Percentiles rank a stretch among this genome's conserved stretches.
Evolutionary conservation across 2,329 filamentous ascomycete species (phyloP).

Genomic region (Penicillium aurantiogriseum): DNA sequence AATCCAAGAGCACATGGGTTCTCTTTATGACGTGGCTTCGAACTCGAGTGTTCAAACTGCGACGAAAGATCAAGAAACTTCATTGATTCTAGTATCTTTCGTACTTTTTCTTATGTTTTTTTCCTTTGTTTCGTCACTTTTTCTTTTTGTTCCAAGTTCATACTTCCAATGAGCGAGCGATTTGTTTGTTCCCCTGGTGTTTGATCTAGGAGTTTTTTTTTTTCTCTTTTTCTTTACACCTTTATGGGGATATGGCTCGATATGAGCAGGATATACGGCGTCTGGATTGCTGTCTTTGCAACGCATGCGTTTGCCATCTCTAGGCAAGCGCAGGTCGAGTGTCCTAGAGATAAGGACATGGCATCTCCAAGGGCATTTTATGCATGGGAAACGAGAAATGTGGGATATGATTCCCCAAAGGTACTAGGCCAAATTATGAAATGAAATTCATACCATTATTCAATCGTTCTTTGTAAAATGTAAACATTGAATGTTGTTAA

Average conservation of each 20-base stretch:
- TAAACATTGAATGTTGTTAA: neutral
- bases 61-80: conserved; percentile 35
- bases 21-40: conserved; percentile 58
- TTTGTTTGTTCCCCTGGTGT: conserved; percentile 10
- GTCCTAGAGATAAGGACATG: neutral
- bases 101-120: conserved; percentile 26
- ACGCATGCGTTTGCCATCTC: conserved; percentile 1
- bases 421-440: neutral
- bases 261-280: conserved; percentile 9
- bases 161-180: conserved; percentile 11
- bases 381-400: conserved; percentile 12
- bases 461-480: neutral
- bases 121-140: neutral
- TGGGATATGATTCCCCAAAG: conserved; percentile 5
- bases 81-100: conserved; percentile 14
- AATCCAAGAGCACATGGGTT: conserved; percentile 48
- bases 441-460: conserved; percentile 1
- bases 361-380: conserved; percentile 6
- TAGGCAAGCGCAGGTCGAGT: conserved; percentile 10
- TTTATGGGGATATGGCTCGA: conserved; percentile 7
- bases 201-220: conserved; percentile 4
- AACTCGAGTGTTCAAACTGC: conserved; percentile 54
- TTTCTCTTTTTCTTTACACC: neutral
- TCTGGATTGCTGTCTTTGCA: conserved; percentile 6
- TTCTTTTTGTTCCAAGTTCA: conserved; percentile 1